phyloP scores from a whole-genome alignment of 1,284 basidiomycete species.

The Ganoderma resinaceum region DNA sequence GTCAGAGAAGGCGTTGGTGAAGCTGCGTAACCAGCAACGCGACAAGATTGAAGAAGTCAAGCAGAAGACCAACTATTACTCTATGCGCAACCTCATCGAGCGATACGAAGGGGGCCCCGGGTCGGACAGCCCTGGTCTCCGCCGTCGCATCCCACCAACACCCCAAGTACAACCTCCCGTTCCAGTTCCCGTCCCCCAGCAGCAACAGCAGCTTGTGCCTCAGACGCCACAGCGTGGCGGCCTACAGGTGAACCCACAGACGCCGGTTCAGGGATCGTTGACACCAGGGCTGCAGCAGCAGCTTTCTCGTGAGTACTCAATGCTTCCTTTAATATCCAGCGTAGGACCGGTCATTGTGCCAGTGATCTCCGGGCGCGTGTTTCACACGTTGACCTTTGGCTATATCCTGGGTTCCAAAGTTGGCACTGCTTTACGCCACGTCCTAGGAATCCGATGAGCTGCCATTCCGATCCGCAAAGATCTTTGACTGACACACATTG shows the following conservation, averaged over 20 bases:
- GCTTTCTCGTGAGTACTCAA: constrained; percentile 47
- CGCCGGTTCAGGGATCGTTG: constrained; percentile 32
- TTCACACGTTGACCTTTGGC: background rate
- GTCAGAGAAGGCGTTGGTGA: constrained; percentile 81
- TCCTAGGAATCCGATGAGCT: constrained; percentile 1
- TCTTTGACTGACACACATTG: background rate
- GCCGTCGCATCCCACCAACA: constrained; percentile 35
- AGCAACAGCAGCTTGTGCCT: constrained; percentile 17
- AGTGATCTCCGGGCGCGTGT: background rate
- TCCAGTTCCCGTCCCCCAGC: constrained; percentile 26
- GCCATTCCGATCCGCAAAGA: background rate
- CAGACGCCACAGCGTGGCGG: constrained; percentile 38
- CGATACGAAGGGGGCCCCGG: constrained; percentile 79
- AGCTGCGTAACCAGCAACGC: constrained; percentile 81
- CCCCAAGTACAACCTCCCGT: constrained; percentile 7
- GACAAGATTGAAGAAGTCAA: constrained; percentile 96
- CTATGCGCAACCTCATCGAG: constrained; percentile 89
- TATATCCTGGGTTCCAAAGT: background rate
- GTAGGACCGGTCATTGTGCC: background rate
- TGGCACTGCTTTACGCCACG: background rate
- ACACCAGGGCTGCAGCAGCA: constrained; percentile 43
- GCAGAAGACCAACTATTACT: constrained; percentile 96
- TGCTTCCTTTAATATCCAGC: background rate
- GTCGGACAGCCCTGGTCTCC: constrained; percentile 39
- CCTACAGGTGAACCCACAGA: constrained; percentile 28